Base-by-base conservation (phyloP, 2,329 filamentous ascomycete genomes). In the Colletotrichum tropicicola region DNA sequence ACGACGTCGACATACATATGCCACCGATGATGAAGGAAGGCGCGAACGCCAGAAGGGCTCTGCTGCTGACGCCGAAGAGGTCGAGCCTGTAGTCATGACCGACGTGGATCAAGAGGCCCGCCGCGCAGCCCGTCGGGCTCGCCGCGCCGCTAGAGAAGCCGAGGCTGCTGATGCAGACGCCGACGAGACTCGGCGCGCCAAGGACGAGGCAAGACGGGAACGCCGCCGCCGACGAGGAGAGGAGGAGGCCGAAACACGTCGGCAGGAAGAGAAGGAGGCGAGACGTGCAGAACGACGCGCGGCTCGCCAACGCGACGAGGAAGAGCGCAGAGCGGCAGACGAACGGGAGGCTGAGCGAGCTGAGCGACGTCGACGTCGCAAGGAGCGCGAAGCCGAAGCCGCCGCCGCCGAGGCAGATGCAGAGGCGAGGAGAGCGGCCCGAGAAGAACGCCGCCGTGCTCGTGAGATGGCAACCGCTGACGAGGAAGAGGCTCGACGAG, bases 101-200 rank as follows among this genome's bases (percentile, higher is more conserved):
- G 87, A 89, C 15, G 80, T 83, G 28, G 87, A 90, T 12, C 80
- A 83, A 25, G 90, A 92, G 73, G 87, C 85, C 21, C 85, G 88
- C 49, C 85, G 84, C 45, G 87, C 87, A 28, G 88, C 88, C 60
- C 87, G 90, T n/a, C 85, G 85, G 59, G 84, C 87, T 2, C 85
- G 82, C 54, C 85, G 84, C 15, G 83, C 85, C 2, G 86, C 89
- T 60, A 79, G 78, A 12, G 76, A 75, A 59, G 69, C 70, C 7
- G 79, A 80, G 19, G 67, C 77, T 25, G 21, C 41, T n/a, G 83
- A 87, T 23, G 82, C 77, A 47, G 82, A 80, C 6, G 81, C 81
- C 4, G 86, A 89, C 57, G 88, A 90, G 52, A 80, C 84, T 6
- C 85, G 86, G 47, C 81, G 80, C 28, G 81, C 80, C 6, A 88